Conservation (phyloP, 106 monocot species). For the Dendrobium nobile region DNA sequence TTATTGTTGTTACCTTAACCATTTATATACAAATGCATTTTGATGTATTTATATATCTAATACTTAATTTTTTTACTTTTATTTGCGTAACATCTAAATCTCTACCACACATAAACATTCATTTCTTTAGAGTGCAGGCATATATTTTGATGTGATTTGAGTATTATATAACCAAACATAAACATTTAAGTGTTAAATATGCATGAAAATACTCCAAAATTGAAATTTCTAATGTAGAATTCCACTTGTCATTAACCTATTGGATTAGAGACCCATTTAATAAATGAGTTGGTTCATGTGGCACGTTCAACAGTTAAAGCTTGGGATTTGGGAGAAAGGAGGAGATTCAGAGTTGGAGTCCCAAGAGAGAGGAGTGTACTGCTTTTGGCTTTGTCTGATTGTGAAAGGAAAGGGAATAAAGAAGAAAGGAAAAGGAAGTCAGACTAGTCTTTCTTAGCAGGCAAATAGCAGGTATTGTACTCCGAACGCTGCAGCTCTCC, state of each 20-base stretch:
- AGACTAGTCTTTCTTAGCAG: background rate
- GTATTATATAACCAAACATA: too few relatives aligned
- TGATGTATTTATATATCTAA: too few relatives aligned
- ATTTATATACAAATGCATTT: too few relatives aligned
- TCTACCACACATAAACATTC: too few relatives aligned
- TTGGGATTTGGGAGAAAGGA: constrained; percentile 1
- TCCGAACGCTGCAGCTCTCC: background rate
- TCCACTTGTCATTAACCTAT: background rate
- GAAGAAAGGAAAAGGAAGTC: constrained; percentile 6
- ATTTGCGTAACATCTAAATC: too few relatives aligned
- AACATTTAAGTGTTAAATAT: too few relatives aligned
- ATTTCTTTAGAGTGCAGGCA: too few relatives aligned
- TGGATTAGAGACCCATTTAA: background rate
- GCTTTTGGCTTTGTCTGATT: background rate
- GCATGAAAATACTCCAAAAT: too few relatives aligned
- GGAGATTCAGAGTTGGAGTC: background rate
- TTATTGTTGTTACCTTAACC: too few relatives aligned
- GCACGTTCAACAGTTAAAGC: background rate
- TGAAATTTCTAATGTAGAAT: too few relatives aligned
- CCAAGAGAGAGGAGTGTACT: background rate
- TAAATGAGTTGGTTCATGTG: background rate
- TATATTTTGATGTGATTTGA: too few relatives aligned
- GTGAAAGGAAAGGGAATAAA: background rate
- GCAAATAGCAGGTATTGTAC: background rate
- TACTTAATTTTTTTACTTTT: too few relatives aligned